Evolutionary conservation across 2,329 filamentous ascomycete species (phyloP), one percentile per base, ranked within the genome.

Genomic region (Lachnellula hyalina): DNA sequence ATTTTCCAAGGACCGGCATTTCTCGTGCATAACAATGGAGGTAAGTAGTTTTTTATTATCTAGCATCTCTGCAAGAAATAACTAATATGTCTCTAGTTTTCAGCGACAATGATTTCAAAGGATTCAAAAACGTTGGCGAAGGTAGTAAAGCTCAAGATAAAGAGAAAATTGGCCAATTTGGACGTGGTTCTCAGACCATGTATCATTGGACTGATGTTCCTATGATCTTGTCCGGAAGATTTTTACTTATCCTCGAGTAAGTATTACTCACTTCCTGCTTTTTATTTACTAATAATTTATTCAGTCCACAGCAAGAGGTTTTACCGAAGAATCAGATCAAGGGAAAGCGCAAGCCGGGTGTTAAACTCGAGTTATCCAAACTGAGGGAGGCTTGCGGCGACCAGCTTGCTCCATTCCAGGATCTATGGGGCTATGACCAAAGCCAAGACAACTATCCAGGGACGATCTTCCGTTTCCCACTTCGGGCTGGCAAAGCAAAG

Each of bases 191-290:
- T 6, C 64, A 71, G 48, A 71, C 67, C 3, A 71, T 71, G 68
- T 72, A 67, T 56, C 70, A 72, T 49, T 71, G 65, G 57, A 71
- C 69, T 14, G 67, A 69, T 45, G 63, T 65, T 38, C 70, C 70
- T 5, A 68, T 68, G 60, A 61, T 72, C 12, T 51, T 72, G 15
- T 68, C 68, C 0, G 68, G 68, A 4, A 57, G 63, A 12, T 68
- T 48, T 32, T 60, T 68, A n/a, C 51, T 72, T 7, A 68, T 72
- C 19, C 61, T 72, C 1, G 70, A 72, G 65, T 67, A 63, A 56
- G 63, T 56, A 17, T 32, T 17, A 36, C n/a, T 14, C 5, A 46
- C 19, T 42, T 23, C 44, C 21, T 14, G 19, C 34, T 12, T n/a
- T 19, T 15, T 38, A 40, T n/a, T n/a, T 53, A 23, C 23, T 57